Evolutionary conservation across 495 filamentous ascomycete genomes (phyloP), one percentile per base, ranked within the genome.

Genomic region (Glutinoglossum americanum): DNA sequence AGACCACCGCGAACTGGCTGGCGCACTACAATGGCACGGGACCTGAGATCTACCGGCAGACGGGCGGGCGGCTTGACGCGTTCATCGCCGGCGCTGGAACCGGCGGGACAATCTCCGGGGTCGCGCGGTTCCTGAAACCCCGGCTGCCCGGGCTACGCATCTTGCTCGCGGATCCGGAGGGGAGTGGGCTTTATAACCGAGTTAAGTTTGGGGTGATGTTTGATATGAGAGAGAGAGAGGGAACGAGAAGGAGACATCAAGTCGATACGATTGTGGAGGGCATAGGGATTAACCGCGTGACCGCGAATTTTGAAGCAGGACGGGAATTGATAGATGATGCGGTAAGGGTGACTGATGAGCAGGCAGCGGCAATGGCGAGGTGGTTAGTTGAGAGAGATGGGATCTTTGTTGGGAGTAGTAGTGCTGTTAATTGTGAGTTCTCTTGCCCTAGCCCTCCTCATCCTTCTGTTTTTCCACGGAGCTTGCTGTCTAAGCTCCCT

Each of bases 381-480:
- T 95, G 87, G 84, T 70, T 99, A 35, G 92, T 94, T 2, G 89
- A 97, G 74, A 85, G 89, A 63, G 92, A 99, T 66, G 92, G 92
- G 0, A 81, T 99, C 37, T 99, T 99, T 64, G 74, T 87, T 33
- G 92, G 92, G 9, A 94, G 89, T 62, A 94, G 87, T 65, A 94
- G 83, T 67, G 86, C 90, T 19, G 90, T 97, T 17, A 99, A 99
- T 65, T 96, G 89, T 80, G 64, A 70, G 79, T 73, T 23, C 39
- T 39, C 13, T 13, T 8, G n/a, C n/a, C n/a, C n/a, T n/a, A n/a
- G n/a, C 9, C 9, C 25, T 41, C 19, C 25, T 26, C 27, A 10
- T 13, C 13, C 30, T 41, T 7, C 55, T 33, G 3, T 33, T 41
- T 41, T 13, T 39, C n/a, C 7, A 10, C 13, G 51, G 8, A 44